These are phyloP conservation scores for Cordyceps tenuipes DNA, from an alignment of 2,329 filamentous ascomycete genomes.

Conservation along the genomic window DNA sequence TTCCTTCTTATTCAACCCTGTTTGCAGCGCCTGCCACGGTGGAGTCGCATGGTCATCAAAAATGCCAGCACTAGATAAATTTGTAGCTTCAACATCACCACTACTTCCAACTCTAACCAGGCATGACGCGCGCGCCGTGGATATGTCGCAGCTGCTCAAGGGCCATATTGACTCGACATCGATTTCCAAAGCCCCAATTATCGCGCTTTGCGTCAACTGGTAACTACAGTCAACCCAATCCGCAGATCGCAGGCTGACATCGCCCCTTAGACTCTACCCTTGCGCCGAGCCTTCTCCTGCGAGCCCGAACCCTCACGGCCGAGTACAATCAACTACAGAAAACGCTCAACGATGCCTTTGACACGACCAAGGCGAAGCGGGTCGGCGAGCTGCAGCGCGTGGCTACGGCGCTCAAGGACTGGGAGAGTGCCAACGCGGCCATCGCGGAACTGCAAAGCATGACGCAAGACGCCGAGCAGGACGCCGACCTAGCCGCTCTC, in stretches of 20 bases:
- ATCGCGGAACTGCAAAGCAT: slow-evolving; percentile 46
- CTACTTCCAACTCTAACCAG: slow-evolving; percentile 12
- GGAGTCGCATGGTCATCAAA: too few species aligned
- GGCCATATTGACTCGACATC: slow-evolving; percentile 19
- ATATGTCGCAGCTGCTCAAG: slow-evolving; percentile 28
- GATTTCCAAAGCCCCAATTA: slow-evolving; percentile 18
- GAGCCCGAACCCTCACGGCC: slow-evolving; percentile 47
- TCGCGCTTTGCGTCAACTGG: slow-evolving; percentile 26
- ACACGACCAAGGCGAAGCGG: slow-evolving; percentile 48
- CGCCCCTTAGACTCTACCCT: slow-evolving; percentile 24
- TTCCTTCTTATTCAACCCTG: too few species aligned
- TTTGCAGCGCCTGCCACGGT: too few species aligned
- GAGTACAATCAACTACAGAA: slow-evolving; percentile 50
- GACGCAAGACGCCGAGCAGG: slow-evolving; percentile 35
- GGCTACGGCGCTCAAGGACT: slow-evolving; percentile 48
- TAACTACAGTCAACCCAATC: slow-evolving; percentile 11
- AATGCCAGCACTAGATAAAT: too few species aligned
- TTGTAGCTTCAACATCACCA: too few species aligned
- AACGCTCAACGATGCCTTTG: slow-evolving; percentile 45
- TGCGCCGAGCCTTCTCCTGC: slow-evolving; percentile 48
- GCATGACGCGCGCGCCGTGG: slow-evolving; percentile 28
- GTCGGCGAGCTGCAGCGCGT: slow-evolving; percentile 53
- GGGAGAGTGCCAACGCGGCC: slow-evolving; percentile 45
- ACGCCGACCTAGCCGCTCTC: slow-evolving; percentile 66
- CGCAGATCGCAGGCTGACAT: background rate